Conservation (phyloP, 768 basidiomycete genomes). For the Agrocybe praecox region DNA sequence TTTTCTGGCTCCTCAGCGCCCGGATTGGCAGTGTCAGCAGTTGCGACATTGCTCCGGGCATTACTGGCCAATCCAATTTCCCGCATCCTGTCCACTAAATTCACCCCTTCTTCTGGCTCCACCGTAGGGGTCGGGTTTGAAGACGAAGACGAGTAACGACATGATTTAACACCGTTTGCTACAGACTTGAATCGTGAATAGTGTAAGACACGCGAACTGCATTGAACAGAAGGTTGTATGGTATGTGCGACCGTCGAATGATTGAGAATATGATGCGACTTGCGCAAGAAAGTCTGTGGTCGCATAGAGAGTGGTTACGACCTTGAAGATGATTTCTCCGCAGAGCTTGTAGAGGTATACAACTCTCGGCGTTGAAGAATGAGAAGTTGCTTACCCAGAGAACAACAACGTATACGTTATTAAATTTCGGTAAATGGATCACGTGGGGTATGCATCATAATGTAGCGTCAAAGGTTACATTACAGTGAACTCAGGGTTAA, state of each 20-base stretch:
- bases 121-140: constrained; percentile 11
- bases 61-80: neutral
- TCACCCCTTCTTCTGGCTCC: constrained; percentile 13
- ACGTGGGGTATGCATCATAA: neutral
- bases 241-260: constrained; percentile 17
- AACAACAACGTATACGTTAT: neutral
- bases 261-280: constrained; percentile 40
- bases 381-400: neutral
- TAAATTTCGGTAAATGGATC: neutral
- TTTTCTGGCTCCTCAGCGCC: constrained; percentile 45
- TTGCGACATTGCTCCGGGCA: no score
- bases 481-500: no score
- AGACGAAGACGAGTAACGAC: constrained; percentile 17
- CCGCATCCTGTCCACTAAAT: neutral
- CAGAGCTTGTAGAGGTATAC: neutral
- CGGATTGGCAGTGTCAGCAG: constrained; percentile 18
- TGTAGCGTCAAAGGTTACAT: neutral
- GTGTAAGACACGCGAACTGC: constrained; percentile 19
- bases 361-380: neutral
- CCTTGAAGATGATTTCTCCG: neutral
- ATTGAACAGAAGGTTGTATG: constrained; percentile 11
- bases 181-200: constrained; percentile 4
- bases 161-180: constrained; percentile 7
- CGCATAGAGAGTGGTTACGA: constrained; percentile 34
- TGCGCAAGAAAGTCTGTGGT: constrained; percentile 38